Base-by-base conservation (phyloP, 1,139 yeast species). In the Geotrichum siamense region DNA sequence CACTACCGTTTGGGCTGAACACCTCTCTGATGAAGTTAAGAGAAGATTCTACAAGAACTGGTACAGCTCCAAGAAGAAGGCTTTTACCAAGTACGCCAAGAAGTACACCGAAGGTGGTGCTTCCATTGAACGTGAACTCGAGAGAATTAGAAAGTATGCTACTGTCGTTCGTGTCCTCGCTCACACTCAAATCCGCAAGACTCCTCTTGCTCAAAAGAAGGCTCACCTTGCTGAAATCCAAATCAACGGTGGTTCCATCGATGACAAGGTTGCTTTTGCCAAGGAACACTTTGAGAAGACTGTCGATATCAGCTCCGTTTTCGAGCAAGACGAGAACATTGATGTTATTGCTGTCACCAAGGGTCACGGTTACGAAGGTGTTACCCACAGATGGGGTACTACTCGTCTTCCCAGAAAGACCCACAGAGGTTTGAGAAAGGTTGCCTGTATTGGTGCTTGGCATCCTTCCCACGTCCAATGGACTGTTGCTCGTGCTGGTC, bases 331-430 rank as follows among this genome's bases (percentile, higher is more conserved):
- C 76, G 98, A 91, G 79, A 82, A 85, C 84, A 81, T 91, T 67
- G 99, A 91, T 67, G 96, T 86, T 65, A 82, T 89, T 69, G 99
- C 96, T 67, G 96, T 93, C 70, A 93, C 98, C 82, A 89, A 84
- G 81, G 99, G 99, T 91, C 94, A 91, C 80, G 99, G 99, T 80
- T 86, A 83, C 85, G 98, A 89, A 76, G 99, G 99, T 87, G 97
- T 89, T 65, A 93, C 98, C 78, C 95, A 87, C 87, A 87, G 99
- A 85, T 91, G 97, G 97, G 98, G 98, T 72, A 91, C 98, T 82
- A 93, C 89, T 91, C 87, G 84, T 81, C 79, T 91, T 65, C 98
- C 99, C 76, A 87, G 99, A 81, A 91, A 91, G 94, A 91, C 99
- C 72, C 99, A 91, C 77, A 87, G 97, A 83, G 99, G 99, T 91